These are phyloP conservation scores for Teunomyces tritomae DNA, from an alignment of 805 yeast genomes.

Conservation along the genomic window DNA sequence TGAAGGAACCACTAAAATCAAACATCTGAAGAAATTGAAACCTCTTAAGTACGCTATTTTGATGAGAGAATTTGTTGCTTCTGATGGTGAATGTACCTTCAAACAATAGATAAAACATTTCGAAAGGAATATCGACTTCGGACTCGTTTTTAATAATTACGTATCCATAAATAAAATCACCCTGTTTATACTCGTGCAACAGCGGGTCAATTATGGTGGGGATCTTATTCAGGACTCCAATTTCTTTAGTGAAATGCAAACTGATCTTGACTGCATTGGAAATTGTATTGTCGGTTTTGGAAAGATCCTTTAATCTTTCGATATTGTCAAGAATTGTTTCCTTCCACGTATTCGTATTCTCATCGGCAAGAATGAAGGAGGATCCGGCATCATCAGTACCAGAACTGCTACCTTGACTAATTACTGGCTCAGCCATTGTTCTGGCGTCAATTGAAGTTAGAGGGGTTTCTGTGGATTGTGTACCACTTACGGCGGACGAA, in stretches of 20 bases:
- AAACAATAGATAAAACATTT: constrained; percentile 57
- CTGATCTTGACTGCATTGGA: constrained; percentile 26
- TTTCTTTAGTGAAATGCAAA: constrained; percentile 33
- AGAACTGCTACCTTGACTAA: background rate
- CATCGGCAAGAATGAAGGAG: constrained; percentile 32
- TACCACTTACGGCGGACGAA: background rate
- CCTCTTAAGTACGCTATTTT: background rate
- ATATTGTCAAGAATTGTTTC: constrained; percentile 39
- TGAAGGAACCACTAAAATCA: constrained; percentile 53
- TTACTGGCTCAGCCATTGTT: background rate
- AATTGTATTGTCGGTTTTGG: constrained; percentile 24
- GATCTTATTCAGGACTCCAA: constrained; percentile 24
- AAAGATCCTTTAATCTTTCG: constrained; percentile 30
- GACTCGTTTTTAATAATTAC: constrained; percentile 43
- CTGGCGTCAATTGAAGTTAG: background rate
- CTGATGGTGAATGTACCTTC: constrained; percentile 47
- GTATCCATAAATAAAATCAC: constrained; percentile 65
- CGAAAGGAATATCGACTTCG: constrained; percentile 47
- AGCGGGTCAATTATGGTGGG: constrained; percentile 31
- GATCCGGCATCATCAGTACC: background rate
- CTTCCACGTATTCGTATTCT: constrained; percentile 30
- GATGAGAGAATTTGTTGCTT: constrained; percentile 10
- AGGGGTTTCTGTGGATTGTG: constrained; percentile 1
- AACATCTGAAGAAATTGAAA: constrained; percentile 45
- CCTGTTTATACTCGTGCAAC: constrained; percentile 55